A percentile compares a stretch with the other conserved stretches of the same genome.
These are phyloP conservation scores for Postia placenta DNA, from an alignment of 768 basidiomycete genomes.

Conservation along the genomic window DNA sequence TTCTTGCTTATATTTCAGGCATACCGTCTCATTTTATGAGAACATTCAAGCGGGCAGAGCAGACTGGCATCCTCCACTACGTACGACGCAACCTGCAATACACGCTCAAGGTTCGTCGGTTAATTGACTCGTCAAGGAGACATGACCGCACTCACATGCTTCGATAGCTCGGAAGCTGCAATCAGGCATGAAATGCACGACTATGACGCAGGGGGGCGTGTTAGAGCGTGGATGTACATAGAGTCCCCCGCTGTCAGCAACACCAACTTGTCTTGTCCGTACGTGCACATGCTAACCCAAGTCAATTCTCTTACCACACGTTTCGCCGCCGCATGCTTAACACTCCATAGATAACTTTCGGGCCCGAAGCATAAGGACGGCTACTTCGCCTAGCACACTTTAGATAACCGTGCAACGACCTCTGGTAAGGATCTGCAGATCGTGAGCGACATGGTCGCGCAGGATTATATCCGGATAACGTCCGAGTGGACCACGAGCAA, in stretches of 20 bases:
- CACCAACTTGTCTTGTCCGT: conserved; percentile 3
- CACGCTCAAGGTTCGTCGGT: conserved; percentile 29
- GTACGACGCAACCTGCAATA: conserved; percentile 39
- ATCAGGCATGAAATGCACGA: conserved; percentile 32
- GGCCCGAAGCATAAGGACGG: conserved; percentile 23
- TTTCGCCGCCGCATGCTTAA: neutral
- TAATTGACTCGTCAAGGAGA: neutral
- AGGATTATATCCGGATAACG: conserved; percentile 19
- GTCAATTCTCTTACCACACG: neutral
- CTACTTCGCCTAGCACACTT: conserved; percentile 24
- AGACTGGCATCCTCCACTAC: conserved; percentile 30
- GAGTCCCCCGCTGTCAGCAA: conserved; percentile 21
- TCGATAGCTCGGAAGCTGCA: conserved; percentile 14
- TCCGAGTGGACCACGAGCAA: conserved; percentile 22
- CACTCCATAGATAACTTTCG: conserved; percentile 9
- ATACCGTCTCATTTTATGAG: no score
- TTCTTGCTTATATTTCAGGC: no score
- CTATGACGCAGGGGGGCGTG: conserved; percentile 35
- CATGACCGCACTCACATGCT: neutral
- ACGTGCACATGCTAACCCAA: conserved; percentile 6
- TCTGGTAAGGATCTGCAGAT: conserved; percentile 21
- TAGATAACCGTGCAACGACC: conserved; percentile 21
- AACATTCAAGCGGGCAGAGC: conserved; percentile 35
- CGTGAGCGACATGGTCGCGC: conserved; percentile 21
- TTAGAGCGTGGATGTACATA: conserved; percentile 31